A percentile compares a stretch with the other conserved stretches of the same genome.
phyloP scores from a whole-genome alignment of 2,329 filamentous ascomycete genomes.

The Stromatinia cepivora region DNA sequence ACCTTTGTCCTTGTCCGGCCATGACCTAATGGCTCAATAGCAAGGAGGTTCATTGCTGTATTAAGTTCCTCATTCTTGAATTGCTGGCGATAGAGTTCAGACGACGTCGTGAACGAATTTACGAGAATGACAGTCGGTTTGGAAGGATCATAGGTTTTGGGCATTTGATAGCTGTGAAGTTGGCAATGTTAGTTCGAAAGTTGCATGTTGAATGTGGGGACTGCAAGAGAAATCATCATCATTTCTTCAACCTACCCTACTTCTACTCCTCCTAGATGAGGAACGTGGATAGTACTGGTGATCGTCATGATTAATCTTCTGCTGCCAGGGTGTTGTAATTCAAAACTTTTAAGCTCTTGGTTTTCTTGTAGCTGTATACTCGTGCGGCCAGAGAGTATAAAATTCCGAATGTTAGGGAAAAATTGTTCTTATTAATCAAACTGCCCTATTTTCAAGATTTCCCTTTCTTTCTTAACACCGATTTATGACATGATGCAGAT shows the following conservation, averaged over 20 bases:
- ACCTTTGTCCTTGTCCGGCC: slow-evolving; percentile 45
- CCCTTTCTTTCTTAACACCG: too few species aligned
- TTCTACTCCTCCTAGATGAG: slow-evolving; percentile 50
- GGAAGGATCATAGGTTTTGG: slow-evolving; percentile 47
- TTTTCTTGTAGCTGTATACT: not conserved
- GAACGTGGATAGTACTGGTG: slow-evolving; percentile 47
- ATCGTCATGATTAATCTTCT: slow-evolving; percentile 20
- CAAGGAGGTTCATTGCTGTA: slow-evolving; percentile 49
- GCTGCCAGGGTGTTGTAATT: not conserved
- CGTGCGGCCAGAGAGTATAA: too few species aligned
- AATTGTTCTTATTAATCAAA: too few species aligned
- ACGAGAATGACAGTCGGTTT: slow-evolving; percentile 55
- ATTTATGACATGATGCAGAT: not conserved
- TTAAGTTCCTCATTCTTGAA: slow-evolving; percentile 46
- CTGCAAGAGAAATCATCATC: not conserved
- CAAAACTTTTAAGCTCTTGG: not conserved
- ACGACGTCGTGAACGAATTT: slow-evolving; percentile 54
- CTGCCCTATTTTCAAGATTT: too few species aligned
- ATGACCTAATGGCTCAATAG: slow-evolving; percentile 55
- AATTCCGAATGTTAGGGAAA: too few species aligned
- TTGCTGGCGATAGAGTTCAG: slow-evolving; percentile 49
- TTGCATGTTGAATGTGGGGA: not conserved
- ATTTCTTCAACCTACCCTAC: slow-evolving; percentile 44
- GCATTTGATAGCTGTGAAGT: slow-evolving; percentile 26
- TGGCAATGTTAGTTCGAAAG: not conserved